Conservation (phyloP, 306 rosid species). For the Prunus fruticosa region DNA sequence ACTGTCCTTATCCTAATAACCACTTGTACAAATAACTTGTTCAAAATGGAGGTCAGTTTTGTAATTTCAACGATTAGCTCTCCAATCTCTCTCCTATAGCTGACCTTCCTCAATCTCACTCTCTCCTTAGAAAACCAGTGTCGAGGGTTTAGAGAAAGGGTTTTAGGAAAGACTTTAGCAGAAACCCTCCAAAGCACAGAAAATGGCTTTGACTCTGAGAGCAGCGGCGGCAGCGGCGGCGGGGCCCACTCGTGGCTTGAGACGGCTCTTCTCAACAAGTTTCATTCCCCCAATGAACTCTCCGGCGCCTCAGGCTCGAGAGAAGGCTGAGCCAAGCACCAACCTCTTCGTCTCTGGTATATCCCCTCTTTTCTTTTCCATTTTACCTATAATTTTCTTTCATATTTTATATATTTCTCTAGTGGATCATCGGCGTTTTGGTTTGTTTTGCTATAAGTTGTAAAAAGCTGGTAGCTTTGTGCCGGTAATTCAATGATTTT, state of each 20-base stretch:
- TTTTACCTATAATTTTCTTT: neutral
- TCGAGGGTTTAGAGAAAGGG: neutral
- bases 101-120: neutral
- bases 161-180: neutral
- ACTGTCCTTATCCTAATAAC: neutral
- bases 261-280: slow-evolving; percentile 51
- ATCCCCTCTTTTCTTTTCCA: neutral
- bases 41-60: neutral
- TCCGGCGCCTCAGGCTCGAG: slow-evolving; percentile 37
- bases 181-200: neutral
- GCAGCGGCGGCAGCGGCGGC: slow-evolving; percentile 36
- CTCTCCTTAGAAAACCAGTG: neutral
- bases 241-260: slow-evolving; percentile 54
- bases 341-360: slow-evolving; percentile 93
- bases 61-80: neutral
- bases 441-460: neutral
- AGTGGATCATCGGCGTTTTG: neutral
- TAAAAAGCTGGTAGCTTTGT: neutral
- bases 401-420: neutral
- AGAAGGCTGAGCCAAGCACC: slow-evolving; percentile 68
- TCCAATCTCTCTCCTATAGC: neutral
- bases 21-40: too few relatives aligned
- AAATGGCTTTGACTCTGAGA: slow-evolving; percentile 51
- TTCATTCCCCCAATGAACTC: slow-evolving; percentile 48
- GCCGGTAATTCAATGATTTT: neutral